Conservation (phyloP, 129 eudicot genomes). For the Helichrysum umbraculigerum region DNA sequence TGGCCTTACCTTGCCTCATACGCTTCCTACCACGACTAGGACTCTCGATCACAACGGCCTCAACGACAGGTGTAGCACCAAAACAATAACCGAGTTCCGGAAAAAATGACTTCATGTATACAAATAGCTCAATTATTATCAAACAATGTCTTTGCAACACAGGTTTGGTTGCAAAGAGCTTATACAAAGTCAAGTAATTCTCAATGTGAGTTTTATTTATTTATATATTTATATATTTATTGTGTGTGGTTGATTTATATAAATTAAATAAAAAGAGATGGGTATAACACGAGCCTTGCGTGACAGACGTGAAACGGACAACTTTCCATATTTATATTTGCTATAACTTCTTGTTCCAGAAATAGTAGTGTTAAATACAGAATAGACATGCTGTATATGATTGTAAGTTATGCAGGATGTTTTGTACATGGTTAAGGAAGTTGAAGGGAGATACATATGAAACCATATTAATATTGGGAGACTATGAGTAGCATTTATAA, state of each 20-base stretch:
- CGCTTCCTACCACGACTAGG: constrained; percentile 24
- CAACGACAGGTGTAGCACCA: constrained; percentile 26
- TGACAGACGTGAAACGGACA: constrained; percentile 16
- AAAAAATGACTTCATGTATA: constrained; percentile 33
- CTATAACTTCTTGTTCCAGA: constrained; percentile 16
- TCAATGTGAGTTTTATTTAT: too few relatives aligned
- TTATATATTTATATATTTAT: neutral
- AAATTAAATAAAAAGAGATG: neutral
- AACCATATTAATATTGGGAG: too few relatives aligned
- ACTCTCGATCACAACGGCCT: constrained; percentile 18
- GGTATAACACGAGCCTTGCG: constrained; percentile 21
- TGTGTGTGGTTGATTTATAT: neutral
- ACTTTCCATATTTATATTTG: constrained; percentile 13
- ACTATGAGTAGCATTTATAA: neutral
- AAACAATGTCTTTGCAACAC: constrained; percentile 1
- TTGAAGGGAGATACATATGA: neutral
- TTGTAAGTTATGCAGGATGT: neutral
- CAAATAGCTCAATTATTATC: neutral
- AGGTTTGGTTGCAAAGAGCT: neutral
- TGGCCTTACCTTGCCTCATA: constrained; percentile 16
- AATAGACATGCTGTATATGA: neutral
- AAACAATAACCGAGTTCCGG: constrained; percentile 33
- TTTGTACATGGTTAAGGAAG: neutral
- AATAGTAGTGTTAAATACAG: neutral
- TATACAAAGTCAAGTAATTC: too few relatives aligned